Conservation (phyloP, 2,329 filamentous ascomycete species). For the Parascedosporium putredinis region DNA sequence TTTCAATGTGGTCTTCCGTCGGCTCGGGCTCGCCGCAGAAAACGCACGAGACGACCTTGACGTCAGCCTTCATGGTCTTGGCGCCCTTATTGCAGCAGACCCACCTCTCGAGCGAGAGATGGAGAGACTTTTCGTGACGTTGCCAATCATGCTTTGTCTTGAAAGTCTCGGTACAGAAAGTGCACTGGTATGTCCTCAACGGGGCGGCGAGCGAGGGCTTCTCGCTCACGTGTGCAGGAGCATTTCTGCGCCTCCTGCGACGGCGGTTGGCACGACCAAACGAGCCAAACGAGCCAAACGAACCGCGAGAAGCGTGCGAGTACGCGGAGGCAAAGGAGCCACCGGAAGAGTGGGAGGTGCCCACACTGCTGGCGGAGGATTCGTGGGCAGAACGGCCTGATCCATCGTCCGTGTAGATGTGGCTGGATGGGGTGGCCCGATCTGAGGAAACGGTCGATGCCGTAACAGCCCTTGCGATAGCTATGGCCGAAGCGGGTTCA, state of each 20-base stretch:
- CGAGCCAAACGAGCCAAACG: constrained; percentile 40
- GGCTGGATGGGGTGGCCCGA: constrained; percentile 45
- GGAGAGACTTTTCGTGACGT: constrained; percentile 59
- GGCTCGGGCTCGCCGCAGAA: constrained; percentile 50
- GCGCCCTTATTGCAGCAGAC: constrained; percentile 51
- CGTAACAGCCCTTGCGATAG: constrained; percentile 47
- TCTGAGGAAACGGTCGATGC: constrained; percentile 44
- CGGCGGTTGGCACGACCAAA: constrained; percentile 35
- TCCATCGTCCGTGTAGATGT: constrained; percentile 50
- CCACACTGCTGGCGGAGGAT: constrained; percentile 50
- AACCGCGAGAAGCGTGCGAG: constrained; percentile 47
- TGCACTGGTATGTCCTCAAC: constrained; percentile 53
- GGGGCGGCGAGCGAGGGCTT: constrained; percentile 29
- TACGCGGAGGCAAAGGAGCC: constrained; percentile 49
- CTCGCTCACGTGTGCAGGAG: not conserved
- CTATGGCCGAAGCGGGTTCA: constrained; percentile 48
- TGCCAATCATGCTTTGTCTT: constrained; percentile 61
- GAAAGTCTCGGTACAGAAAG: constrained; percentile 59
- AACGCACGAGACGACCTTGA: constrained; percentile 45
- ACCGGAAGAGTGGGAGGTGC: constrained; percentile 50
- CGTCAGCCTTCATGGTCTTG: constrained; percentile 45
- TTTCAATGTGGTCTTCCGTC: constrained; percentile 43
- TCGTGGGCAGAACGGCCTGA: constrained; percentile 46
- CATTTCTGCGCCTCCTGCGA: constrained; percentile 30
- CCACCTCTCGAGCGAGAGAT: constrained; percentile 55